Evolutionary conservation across 805 yeast species (phyloP).

Genomic region (Cyberlindnera mississippiensis): DNA sequence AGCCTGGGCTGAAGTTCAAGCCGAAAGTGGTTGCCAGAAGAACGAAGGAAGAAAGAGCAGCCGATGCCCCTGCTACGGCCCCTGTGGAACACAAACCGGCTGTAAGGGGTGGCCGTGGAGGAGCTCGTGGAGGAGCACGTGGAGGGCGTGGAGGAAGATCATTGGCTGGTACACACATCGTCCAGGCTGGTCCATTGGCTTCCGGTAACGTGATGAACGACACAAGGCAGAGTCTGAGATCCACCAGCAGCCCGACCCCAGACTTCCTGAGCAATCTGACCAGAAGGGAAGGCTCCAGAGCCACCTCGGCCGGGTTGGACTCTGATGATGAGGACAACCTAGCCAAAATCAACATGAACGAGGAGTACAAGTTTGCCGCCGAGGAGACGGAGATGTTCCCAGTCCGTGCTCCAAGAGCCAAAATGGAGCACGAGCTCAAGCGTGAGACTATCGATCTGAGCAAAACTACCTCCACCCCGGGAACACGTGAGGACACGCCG

Average conservation of each 20-base stretch:
- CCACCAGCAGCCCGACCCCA: slow-evolving; percentile 35
- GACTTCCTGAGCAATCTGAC: slow-evolving; percentile 37
- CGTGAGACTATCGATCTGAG: slow-evolving; percentile 6
- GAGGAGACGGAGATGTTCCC: slow-evolving; percentile 62
- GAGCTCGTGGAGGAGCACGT: slow-evolving; percentile 21
- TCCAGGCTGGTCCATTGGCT: slow-evolving; percentile 71
- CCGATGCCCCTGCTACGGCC: slow-evolving; percentile 51
- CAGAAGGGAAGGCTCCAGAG: slow-evolving; percentile 26
- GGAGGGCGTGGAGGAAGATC: slow-evolving; percentile 28
- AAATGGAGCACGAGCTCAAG: slow-evolving; percentile 39
- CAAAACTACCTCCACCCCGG: slow-evolving; percentile 9
- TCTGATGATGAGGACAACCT: slow-evolving; percentile 39
- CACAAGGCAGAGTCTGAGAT: slow-evolving; percentile 13
- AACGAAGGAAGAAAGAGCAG: slow-evolving; percentile 78
- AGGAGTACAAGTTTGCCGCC: slow-evolving; percentile 44
- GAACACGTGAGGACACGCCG: slow-evolving; percentile 27
- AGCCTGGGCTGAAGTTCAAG: slow-evolving; percentile 66
- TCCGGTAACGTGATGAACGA: slow-evolving; percentile 38
- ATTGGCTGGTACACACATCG: slow-evolving; percentile 50
- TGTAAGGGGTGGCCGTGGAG: slow-evolving; percentile 8
- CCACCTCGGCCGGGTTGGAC: slow-evolving; percentile 26
- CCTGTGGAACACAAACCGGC: slow-evolving; percentile 6
- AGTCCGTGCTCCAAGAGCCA: slow-evolving; percentile 58
- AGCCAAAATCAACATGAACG: slow-evolving; percentile 59
- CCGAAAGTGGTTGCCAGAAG: slow-evolving; percentile 87